Percentiles rank a stretch among this genome's conserved stretches.
Evolutionary conservation across 2,329 filamentous ascomycete genomes (phyloP).

Genomic region (Diaporthe sp.): DNA sequence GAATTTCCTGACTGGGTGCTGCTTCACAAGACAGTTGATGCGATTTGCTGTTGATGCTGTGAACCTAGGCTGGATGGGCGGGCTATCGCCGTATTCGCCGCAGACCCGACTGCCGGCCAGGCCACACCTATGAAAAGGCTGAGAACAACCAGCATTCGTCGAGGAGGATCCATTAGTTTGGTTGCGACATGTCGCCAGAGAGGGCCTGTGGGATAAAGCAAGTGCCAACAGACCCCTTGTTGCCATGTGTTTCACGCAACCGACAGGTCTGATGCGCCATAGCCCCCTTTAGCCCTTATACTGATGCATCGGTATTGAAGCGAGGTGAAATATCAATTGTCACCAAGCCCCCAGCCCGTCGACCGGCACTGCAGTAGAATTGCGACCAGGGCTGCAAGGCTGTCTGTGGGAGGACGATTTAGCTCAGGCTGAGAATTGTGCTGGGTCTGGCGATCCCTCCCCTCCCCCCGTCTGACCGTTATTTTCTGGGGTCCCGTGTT

Average conservation of each 20-base stretch:
- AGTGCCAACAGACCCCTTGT: constrained; percentile 12
- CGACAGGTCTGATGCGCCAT: constrained; percentile 9
- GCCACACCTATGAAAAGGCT: neutral
- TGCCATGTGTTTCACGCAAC: constrained; percentile 41
- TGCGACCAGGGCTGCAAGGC: constrained; percentile 26
- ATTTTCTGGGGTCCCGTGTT: constrained; percentile 21
- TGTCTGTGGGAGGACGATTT: constrained; percentile 17
- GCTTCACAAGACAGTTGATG: neutral
- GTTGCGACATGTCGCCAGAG: constrained; percentile 8
- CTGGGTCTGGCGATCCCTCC: constrained; percentile 35
- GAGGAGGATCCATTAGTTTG: neutral
- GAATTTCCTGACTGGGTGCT: neutral
- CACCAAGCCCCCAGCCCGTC: constrained; percentile 5
- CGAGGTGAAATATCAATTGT: constrained; percentile 31
- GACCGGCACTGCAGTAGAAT: neutral
- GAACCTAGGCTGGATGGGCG: neutral
- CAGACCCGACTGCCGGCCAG: constrained; percentile 24
- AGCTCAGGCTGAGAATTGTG: constrained; percentile 43
- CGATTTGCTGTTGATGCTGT: neutral
- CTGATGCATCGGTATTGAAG: constrained; percentile 4
- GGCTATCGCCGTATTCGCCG: neutral
- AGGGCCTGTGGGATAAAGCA: constrained; percentile 16
- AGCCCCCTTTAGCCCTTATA: neutral
- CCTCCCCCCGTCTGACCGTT: constrained; percentile 17
- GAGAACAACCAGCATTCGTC: constrained; percentile 1